phyloP scores from a whole-genome alignment of 208 protist genomes.

The Blechomonas ayalai region DNA sequence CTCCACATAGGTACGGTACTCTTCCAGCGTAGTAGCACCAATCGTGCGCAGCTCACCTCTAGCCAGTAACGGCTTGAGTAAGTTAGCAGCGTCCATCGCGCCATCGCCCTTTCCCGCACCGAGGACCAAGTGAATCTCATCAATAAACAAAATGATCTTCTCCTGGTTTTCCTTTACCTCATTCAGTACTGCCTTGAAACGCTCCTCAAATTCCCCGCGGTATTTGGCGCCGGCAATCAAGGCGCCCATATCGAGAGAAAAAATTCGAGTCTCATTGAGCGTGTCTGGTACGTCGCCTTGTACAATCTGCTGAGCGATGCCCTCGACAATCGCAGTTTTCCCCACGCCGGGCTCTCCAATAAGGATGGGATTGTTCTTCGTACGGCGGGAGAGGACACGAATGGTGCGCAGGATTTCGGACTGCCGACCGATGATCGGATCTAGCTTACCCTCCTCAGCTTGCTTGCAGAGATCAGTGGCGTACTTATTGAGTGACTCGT shows the following conservation, averaged over 20 bases:
- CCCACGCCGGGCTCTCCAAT: conserved; percentile 91
- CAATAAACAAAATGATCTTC: conserved; percentile 97
- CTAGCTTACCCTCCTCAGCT: conserved; percentile 87
- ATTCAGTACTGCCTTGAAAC: conserved; percentile 96
- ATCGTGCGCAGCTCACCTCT: conserved; percentile 91
- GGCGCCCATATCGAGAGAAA: conserved; percentile 93
- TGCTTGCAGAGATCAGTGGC: conserved; percentile 76
- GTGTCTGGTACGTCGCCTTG: conserved; percentile 64
- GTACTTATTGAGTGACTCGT: conserved; percentile 90
- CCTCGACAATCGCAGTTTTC: conserved; percentile 76
- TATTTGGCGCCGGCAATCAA: conserved; percentile 97
- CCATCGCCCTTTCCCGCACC: conserved; percentile 91
- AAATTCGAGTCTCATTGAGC: conserved; percentile 42
- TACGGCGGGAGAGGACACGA: conserved; percentile 87
- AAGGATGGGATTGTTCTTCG: conserved; percentile 98
- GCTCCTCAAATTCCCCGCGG: conserved; percentile 97
- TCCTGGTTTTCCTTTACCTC: conserved; percentile 91
- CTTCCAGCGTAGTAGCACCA: conserved; percentile 94
- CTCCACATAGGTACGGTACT: conserved; percentile 94
- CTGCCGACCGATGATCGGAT: conserved; percentile 96
- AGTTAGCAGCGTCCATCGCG: conserved; percentile 94
- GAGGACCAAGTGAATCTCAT: conserved; percentile 97
- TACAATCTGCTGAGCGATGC: conserved; percentile 64
- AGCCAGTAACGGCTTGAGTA: conserved; percentile 96
- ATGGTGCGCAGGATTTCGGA: conserved; percentile 96